Percentiles rank a stretch among this genome's conserved stretches.
These are phyloP conservation scores for Primulina tabacum DNA, from an alignment of 257 asterid species.

Conservation along the genomic window DNA sequence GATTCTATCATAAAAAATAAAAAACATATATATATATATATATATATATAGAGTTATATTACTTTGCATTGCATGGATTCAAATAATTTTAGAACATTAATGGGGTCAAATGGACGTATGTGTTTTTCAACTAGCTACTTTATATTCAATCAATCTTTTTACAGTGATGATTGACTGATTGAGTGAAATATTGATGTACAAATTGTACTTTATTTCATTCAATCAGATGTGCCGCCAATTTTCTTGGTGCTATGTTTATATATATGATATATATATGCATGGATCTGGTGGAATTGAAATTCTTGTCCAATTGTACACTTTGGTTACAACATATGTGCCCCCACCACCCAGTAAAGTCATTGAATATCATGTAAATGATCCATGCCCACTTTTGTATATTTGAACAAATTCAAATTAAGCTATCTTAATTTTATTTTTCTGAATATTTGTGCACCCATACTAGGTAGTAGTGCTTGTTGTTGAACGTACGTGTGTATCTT, in stretches of 20 bases:
- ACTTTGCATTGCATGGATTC: not conserved
- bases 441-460: not conserved
- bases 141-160: not conserved
- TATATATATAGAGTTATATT: too few relatives aligned
- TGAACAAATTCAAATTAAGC: not conserved
- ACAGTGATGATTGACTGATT: slow-evolving; percentile 60
- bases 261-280: too few relatives aligned
- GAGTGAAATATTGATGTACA: slow-evolving; percentile 31
- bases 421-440: not conserved
- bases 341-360: not conserved
- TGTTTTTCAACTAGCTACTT: not conserved
- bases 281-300: not conserved
- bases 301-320: not conserved
- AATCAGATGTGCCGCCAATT: slow-evolving; percentile 80
- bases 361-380: too few relatives aligned
- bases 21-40: too few relatives aligned
- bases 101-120: not conserved
- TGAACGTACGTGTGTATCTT: not conserved
- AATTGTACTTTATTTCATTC: slow-evolving; percentile 38
- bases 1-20: too few relatives aligned
- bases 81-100: too few relatives aligned
- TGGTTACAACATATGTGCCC: not conserved
- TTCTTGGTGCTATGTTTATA: slow-evolving; percentile 14
- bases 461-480: too few relatives aligned
- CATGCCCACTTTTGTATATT: not conserved